Percentiles rank a stretch among this genome's conserved stretches.
These are phyloP conservation scores for Tephrocybe sp. DNA, from an alignment of 768 basidiomycete genomes.

Conservation along the genomic window DNA sequence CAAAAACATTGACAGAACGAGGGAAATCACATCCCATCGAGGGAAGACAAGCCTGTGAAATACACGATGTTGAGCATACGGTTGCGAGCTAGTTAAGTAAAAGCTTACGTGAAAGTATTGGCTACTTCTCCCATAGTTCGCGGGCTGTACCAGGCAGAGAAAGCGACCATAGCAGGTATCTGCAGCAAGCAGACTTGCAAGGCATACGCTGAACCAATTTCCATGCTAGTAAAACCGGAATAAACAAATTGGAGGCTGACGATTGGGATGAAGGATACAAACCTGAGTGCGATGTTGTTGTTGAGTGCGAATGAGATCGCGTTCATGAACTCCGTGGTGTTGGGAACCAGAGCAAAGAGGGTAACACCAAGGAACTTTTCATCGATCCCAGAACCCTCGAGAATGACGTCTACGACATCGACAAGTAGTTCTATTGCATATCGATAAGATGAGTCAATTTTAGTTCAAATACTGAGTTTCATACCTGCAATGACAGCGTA, in stretches of 20 bases:
- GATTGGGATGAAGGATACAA: constrained; percentile 1
- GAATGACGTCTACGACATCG: constrained; percentile 91
- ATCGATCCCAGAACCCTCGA: constrained; percentile 88
- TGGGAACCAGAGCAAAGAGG: constrained; percentile 95
- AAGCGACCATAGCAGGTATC: constrained; percentile 98
- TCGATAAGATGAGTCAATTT: not conserved
- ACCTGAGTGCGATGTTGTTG: constrained; percentile 96
- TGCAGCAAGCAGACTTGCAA: constrained; percentile 97
- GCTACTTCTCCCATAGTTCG: constrained; percentile 82
- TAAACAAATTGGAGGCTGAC: not conserved
- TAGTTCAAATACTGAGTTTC: constrained; percentile 21
- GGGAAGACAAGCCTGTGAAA: constrained; percentile 86
- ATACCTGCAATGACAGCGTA: constrained; percentile 95
- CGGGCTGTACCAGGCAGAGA: constrained; percentile 93
- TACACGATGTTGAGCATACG: not conserved
- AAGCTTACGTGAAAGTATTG: constrained; percentile 88
- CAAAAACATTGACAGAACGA: constrained; percentile 94
- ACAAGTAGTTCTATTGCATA: constrained; percentile 76
- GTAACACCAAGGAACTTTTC: constrained; percentile 98
- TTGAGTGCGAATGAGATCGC: constrained; percentile 97
- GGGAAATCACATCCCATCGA: constrained; percentile 94
- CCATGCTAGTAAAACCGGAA: constrained; percentile 66
- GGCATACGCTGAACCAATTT: constrained; percentile 98
- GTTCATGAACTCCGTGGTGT: constrained; percentile 99
- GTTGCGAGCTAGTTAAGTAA: too few relatives aligned